phyloP scores from a whole-genome alignment of 2,329 filamentous ascomycete species.

The Capronia americana region DNA sequence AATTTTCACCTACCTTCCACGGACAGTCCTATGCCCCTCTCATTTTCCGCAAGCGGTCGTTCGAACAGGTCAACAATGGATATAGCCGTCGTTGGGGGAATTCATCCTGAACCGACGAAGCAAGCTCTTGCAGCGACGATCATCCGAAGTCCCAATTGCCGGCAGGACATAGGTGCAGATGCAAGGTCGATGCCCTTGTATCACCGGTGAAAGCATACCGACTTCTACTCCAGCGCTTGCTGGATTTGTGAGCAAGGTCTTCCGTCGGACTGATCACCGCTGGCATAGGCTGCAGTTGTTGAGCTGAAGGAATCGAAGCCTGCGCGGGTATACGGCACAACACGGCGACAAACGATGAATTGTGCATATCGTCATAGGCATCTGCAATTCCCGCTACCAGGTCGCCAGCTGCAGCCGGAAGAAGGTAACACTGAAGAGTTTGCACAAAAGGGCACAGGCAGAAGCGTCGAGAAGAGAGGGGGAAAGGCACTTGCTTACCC shows the following conservation, averaged over 20 bases:
- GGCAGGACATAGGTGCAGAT: constrained; percentile 2
- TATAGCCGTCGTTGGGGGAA: constrained; percentile 17
- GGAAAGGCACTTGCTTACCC: neutral
- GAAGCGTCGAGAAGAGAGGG: constrained; percentile 12
- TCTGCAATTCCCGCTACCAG: neutral
- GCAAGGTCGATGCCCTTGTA: neutral
- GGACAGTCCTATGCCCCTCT: constrained; percentile 1
- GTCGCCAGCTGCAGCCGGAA: neutral
- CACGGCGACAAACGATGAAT: neutral
- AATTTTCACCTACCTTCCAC: constrained; percentile 10
- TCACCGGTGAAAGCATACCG: neutral
- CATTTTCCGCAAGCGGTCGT: constrained; percentile 10
- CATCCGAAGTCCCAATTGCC: constrained; percentile 17
- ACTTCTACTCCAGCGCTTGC: neutral
- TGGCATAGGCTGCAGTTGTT: neutral
- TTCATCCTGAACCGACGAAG: constrained; percentile 12
- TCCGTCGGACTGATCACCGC: constrained; percentile 10
- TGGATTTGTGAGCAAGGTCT: neutral
- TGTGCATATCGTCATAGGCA: constrained; percentile 11
- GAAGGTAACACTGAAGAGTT: neutral
- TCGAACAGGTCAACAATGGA: constrained; percentile 8
- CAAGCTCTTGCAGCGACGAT: constrained; percentile 16
- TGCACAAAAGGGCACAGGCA: constrained; percentile 16
- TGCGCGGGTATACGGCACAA: constrained; percentile 5
- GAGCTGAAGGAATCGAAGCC: neutral